Base-by-base conservation (phyloP, 345 rosid species). In the Draba incana region DNA sequence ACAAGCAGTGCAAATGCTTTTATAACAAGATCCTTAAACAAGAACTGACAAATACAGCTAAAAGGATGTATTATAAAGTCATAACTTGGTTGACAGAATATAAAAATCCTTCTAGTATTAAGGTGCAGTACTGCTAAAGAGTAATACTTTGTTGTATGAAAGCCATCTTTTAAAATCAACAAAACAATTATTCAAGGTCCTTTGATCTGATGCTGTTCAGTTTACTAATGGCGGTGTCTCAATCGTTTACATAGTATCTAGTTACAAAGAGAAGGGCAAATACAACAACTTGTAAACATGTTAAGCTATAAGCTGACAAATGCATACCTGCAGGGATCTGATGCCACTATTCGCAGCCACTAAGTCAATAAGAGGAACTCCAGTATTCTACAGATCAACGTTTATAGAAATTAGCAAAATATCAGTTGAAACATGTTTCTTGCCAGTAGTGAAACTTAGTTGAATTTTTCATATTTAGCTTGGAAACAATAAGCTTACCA, bases 321-420 rank as follows among this genome's bases (percentile, higher is more conserved):
- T 25, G 66, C 75, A 45, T 76, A 76, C 79, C 79, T 76, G 79
- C 46, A 70, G 70, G 58, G 75, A 69, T 49, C 48, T 70, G 68
- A 57, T 48, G 62, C 53, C 49, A 46, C 31, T 69, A 10, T 76
- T 76, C 49, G 25, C 76, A 50, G 51, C 71, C 52, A 59, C 28
- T 15, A 70, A 39, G 58, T 65, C 72, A 60, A 70, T 51, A 37
- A 76, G 67, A 51, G 79, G 75, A 49, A 64, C 71, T 33, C 76
- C 79, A 70, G 67, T 44, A 52, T 64, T 70, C 79, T 76, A 45
- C 57, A 76, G 65, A 65, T 58, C 6, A 62, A 76, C 64, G 53
- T 70, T 14, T 57, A 76, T 24, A 47, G 52, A 57, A 25, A 38
- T 54, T 7, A 46, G 67, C 6, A 75, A 62, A 41, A 49, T 51